Evolutionary conservation across 495 filamentous ascomycete species (phyloP), one percentile per base, ranked within the genome.

Genomic region (Penicillium verhagenii): DNA sequence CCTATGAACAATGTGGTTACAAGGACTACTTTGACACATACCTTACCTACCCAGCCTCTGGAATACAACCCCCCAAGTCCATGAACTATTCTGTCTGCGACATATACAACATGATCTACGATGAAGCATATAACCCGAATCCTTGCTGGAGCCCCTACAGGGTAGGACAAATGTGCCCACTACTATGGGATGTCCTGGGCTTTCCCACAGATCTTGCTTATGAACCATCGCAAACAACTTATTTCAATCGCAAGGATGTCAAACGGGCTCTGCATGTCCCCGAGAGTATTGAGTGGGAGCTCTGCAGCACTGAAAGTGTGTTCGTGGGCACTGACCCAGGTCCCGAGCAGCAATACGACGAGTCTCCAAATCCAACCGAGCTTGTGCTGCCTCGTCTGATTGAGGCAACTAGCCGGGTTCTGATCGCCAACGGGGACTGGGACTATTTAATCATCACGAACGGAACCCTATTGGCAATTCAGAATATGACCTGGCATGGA

Each of bases 401-500:
- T 50, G 85, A 87, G 63, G 70, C 72, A 0, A 82, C 81, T 0
- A 81, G 86, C 50, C 74, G 79, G 43, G 82, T 83, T 1, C 73
- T 88, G 26, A 78, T 87, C 51, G 71, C 70, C 6, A 81, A 84
- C 54, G 85, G 81, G 6, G 72, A 79, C 57, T 78, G 80, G 19
- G 85, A 89, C 63, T 79, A 81, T 64, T 75, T 84, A 56, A 78
- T 88, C 47, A 71, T 85, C 25, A 75, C 78, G 39, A 82, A 86
- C 54, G 85, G 82, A n/a, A 85, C 83, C 0, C 68, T 87, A 6
- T 60, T 87, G 33, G 70, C 78, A 24, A 83, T 87, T 56, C 83
- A 87, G 63, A 87, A 87, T 64, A 84, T 87, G 81, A 87, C 83
- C 6, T 88, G 83, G 81, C 79, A 82, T 56, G 83, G 84, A 19